A percentile compares a stretch with the other conserved stretches of the same genome.
These are phyloP conservation scores for Clavaria fumosa DNA, from an alignment of 768 basidiomycete species.

Conservation along the genomic window DNA sequence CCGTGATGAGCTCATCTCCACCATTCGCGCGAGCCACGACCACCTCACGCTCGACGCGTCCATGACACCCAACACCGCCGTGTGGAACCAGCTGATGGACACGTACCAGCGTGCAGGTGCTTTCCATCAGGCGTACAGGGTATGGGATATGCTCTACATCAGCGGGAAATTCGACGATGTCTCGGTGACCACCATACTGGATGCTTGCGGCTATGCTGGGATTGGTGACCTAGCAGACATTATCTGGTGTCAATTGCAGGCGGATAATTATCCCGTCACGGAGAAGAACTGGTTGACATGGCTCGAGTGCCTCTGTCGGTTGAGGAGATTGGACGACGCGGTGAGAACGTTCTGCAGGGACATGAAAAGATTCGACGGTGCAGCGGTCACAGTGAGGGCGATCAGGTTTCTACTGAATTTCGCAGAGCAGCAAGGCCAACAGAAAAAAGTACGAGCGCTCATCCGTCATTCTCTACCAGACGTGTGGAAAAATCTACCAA, in stretches of 20 bases:
- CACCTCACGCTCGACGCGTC: slow-evolving; percentile 64
- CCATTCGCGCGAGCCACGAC: slow-evolving; percentile 56
- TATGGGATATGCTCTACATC: slow-evolving; percentile 66
- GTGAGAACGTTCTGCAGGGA: slow-evolving; percentile 43
- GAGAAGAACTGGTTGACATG: slow-evolving; percentile 66
- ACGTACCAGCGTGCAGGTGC: slow-evolving; percentile 70
- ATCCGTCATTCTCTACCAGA: slow-evolving; percentile 27
- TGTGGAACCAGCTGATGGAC: slow-evolving; percentile 82
- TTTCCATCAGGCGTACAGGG: slow-evolving; percentile 52
- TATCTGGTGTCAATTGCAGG: slow-evolving; percentile 37
- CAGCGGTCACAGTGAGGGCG: slow-evolving; percentile 34
- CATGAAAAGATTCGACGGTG: slow-evolving; percentile 35
- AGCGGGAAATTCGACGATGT: slow-evolving; percentile 41
- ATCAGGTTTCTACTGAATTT: slow-evolving; percentile 41
- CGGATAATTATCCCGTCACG: slow-evolving; percentile 37
- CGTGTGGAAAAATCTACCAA: slow-evolving; percentile 20
- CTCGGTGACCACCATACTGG: slow-evolving; percentile 72
- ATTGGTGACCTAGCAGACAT: slow-evolving; percentile 35
- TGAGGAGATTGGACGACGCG: slow-evolving; percentile 52
- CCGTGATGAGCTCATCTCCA: slow-evolving; percentile 24
- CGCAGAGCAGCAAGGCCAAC: slow-evolving; percentile 27
- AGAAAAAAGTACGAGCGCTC: slow-evolving; percentile 29
- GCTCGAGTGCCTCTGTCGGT: slow-evolving; percentile 75
- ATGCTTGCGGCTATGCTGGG: slow-evolving; percentile 59
- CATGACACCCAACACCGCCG: slow-evolving; percentile 48